Conservation (phyloP, 192 early-diverging fungal species). For the Umbelopsis sp. region DNA sequence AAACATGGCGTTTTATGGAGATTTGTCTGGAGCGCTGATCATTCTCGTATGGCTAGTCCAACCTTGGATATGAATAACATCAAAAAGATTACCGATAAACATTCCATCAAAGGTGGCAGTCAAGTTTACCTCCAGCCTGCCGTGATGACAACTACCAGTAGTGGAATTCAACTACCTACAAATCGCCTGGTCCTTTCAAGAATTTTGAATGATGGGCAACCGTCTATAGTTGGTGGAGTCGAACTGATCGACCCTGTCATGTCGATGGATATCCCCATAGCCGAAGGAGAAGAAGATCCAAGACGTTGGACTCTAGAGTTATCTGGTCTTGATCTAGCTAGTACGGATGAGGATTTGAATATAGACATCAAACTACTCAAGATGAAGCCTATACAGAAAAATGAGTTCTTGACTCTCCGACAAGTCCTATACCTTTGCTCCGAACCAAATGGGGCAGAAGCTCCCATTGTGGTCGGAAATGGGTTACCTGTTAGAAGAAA, state of each 20-base stretch:
- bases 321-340: neutral
- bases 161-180: neutral
- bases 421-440: slow-evolving; percentile 20
- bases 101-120: slow-evolving; percentile 7
- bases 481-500: neutral
- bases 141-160: neutral
- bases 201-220: neutral
- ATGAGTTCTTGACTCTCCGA: slow-evolving; percentile 21
- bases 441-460: neutral
- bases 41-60: neutral
- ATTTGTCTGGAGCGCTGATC: slow-evolving; percentile 2
- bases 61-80: slow-evolving; percentile 5
- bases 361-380: slow-evolving; percentile 19
- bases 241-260: neutral
- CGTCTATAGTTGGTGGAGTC: neutral
- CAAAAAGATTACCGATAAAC: slow-evolving; percentile 1
- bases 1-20: neutral
- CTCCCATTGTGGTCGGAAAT: neutral
- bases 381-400: slow-evolving; percentile 18
- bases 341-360: slow-evolving; percentile 15
- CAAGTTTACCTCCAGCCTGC: slow-evolving; percentile 7
- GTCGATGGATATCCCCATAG: neutral
- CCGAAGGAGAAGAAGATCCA: slow-evolving; percentile 6
- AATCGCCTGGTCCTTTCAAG: neutral
- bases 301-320: slow-evolving; percentile 24